Base-by-base conservation (phyloP, 768 basidiomycete species). In the Agaricus blazei region DNA sequence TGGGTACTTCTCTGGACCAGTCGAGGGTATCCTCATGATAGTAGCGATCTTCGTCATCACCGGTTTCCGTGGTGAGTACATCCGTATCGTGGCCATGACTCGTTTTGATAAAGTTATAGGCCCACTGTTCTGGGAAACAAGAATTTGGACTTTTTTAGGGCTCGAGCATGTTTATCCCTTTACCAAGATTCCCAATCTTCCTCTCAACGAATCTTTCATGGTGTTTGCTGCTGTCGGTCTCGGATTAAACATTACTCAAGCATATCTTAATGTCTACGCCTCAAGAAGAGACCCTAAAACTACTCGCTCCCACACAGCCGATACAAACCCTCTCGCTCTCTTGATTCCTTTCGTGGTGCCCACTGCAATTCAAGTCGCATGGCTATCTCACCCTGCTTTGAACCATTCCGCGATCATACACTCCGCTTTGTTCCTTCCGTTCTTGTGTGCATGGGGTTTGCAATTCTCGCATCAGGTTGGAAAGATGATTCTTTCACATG, bases 1-100 rank as follows among this genome's bases (percentile, higher is more conserved):
- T 15, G 93, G 91, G 8, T 82, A 87, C 34, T 96, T 96, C 70
- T 96, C 93, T 14, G 96, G 97, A 0, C 96, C 97, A 0, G 90
- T 98, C 2, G 97, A 98, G 68, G 97, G 97, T 6, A 96, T 98
- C 60, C 73, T 99, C 36, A 79, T 98, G 69, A 87, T 98, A 53
- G 75, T 87, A 27, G 67, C 62, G 8, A 85, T 98, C 52, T 98
- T 87, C 72, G 60, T 84, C 29, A 72, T 96, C 51, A 87, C 88
- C 11, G 95, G 93, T 0, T 68, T 89, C 50, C 85, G 77, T 62
- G 91, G 91, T 83, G 58, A 46, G 77, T 65, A 27, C 14, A 11
- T n/a, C 9, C 6, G 48, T n/a, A n/a, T 19, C 31, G 19, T 36
- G 15, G 24, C 23, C 6, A 34, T 1, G 14, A 12, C 34, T 49